Base-by-base conservation (phyloP, 1,284 basidiomycete genomes). In the Pseudozyma sp. region DNA sequence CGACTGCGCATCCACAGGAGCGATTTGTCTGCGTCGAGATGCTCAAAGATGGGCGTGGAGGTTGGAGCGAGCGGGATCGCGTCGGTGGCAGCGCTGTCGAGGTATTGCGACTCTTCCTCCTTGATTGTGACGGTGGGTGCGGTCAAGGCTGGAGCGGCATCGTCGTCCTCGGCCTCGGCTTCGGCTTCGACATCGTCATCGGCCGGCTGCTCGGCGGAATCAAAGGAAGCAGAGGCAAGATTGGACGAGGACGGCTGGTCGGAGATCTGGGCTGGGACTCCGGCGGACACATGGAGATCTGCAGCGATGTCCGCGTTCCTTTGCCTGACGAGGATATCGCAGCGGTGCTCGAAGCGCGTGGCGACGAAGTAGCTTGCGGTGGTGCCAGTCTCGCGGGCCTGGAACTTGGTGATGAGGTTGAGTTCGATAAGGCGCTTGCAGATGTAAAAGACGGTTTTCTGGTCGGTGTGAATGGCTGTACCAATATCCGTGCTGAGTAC, bases 401-500 rank as follows among this genome's bases (percentile, higher is more conserved):
- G 58, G 67, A 81, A 61, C 50, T 78, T 78, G 54, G 44, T 66
- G 56, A 69, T 53, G 29, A 70, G 68, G 19, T 54, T 52, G 34
- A 52, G 59, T 17, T 81, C 64, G 53, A 72, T 57, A 44, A 79
- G 75, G 19, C 64, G 59, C 47, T 81, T 79, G 60, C 74, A 76
- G 0, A 81, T 61, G 62, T 81, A 94, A 81, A 93, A 93, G 75
- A 92, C 92, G 1, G 92, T 92, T 85, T 94, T 94, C 79, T 93
- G 92, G 80, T 94, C 93, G 78, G 94, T 93, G 47, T 89, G 89
- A n/a, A 92, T 90, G 74, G 88, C 87, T 72, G 89, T 88, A 40
- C 92, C 92, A 11, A 96, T 87, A 42, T 92, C 89, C 11, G 93
- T 88, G 47, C 92, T 90, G 14, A 92, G 91, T 4, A 92, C 87